Evolutionary conservation across 352 stramenopile species (phyloP).

Genomic region (Globisporangium viniferum): DNA sequence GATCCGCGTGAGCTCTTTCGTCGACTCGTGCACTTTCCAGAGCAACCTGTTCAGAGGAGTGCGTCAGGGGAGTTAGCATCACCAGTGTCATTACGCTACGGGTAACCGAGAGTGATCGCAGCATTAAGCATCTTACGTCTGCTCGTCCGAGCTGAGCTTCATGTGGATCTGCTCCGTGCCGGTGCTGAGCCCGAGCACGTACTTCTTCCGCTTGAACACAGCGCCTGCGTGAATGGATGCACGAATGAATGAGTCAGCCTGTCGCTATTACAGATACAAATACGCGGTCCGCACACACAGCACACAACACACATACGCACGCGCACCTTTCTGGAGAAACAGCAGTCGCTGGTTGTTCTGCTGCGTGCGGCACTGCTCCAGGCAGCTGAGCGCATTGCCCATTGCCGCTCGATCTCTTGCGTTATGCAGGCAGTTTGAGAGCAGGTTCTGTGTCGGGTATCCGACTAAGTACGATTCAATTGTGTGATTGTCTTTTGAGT

Average conservation of each 20-base stretch:
- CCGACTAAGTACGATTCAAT: conserved; percentile 1
- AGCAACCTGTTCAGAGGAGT: conserved; percentile 36
- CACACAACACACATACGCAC: not conserved
- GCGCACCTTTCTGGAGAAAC: conserved; percentile 68
- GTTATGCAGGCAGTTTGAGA: not conserved
- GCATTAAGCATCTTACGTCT: conserved; percentile 33
- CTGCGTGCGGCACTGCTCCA: conserved; percentile 68
- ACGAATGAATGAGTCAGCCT: not conserved
- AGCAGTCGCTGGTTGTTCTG: conserved; percentile 58
- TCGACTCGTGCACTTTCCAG: conserved; percentile 60
- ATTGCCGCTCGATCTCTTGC: conserved; percentile 23
- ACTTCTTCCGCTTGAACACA: conserved; percentile 78
- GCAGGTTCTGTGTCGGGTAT: not conserved
- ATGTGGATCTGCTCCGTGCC: conserved; percentile 63
- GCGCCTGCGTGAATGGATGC: conserved; percentile 26
- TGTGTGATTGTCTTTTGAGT: not conserved
- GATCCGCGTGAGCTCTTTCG: conserved; percentile 47
- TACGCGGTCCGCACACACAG: not conserved
- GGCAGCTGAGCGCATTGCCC: conserved; percentile 80
- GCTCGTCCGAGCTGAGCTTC: conserved; percentile 57
- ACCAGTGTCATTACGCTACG: not conserved
- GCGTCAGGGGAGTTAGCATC: not conserved
- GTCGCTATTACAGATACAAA: not conserved
- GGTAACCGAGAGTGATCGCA: not conserved
- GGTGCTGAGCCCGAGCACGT: conserved; percentile 57